These are phyloP conservation scores for Blepharisma japonicum DNA, from an alignment of 73 alveolate species.

Conservation along the genomic window DNA sequence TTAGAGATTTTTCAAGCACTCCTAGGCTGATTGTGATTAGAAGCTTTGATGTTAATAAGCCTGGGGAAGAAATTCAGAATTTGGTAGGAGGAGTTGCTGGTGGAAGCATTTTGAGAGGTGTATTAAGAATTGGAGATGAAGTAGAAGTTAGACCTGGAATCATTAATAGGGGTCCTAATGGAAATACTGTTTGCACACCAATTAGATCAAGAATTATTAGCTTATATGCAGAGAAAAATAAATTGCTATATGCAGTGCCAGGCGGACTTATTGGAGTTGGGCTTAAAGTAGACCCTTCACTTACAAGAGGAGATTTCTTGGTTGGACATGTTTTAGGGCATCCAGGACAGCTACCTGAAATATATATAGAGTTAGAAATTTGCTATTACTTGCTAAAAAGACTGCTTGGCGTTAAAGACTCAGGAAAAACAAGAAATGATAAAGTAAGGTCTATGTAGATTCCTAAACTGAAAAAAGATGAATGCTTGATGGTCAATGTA, in stretches of 20 bases:
- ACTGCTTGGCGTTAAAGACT: conserved; percentile 93
- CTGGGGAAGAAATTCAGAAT: conserved; percentile 94
- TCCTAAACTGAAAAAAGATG: conserved; percentile 47
- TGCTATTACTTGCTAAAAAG: conserved; percentile 66
- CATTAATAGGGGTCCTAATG: conserved; percentile 69
- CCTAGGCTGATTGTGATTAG: conserved; percentile 88
- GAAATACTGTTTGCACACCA: conserved; percentile 67
- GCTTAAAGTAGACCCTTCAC: conserved; percentile 94
- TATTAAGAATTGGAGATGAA: conserved; percentile 90
- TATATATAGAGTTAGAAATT: conserved; percentile 62
- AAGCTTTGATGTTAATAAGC: conserved; percentile 98
- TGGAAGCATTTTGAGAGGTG: conserved; percentile 97
- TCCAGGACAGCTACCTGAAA: conserved; percentile 98
- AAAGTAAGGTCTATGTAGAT: conserved; percentile 30
- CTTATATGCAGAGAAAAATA: conserved; percentile 94
- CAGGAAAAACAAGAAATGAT: conserved; percentile 55
- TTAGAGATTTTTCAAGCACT: conserved; percentile 92
- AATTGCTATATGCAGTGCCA: conserved; percentile 97
- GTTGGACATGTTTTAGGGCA: conserved; percentile 98
- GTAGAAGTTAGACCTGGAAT: conserved; percentile 99
- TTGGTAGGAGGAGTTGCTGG: conserved; percentile 99
- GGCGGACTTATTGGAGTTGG: conserved; percentile 99
- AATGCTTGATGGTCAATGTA: conserved; percentile 54
- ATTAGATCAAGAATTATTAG: conserved; percentile 80
- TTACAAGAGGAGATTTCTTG: conserved; percentile 83